Conservation (phyloP, 108 stramenopile genomes). For the Nannochloropsis salina region DNA sequence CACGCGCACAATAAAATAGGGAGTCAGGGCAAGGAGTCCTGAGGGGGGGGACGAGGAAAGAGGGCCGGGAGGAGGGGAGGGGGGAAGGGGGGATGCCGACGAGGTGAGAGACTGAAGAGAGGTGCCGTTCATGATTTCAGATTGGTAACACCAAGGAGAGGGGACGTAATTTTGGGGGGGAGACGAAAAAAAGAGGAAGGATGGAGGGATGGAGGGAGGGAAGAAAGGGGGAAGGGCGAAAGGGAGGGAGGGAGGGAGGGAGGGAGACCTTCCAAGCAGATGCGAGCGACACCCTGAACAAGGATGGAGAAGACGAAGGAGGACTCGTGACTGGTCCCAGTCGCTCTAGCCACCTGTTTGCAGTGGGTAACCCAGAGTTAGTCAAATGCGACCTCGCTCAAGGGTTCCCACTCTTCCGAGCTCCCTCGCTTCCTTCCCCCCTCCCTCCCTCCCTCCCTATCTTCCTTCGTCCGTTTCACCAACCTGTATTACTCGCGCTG, state of each 20-base stretch:
- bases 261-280: not conserved
- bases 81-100: not conserved
- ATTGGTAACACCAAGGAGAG: not conserved
- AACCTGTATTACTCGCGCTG: conserved; percentile 35
- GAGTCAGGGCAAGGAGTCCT: too few relatives aligned
- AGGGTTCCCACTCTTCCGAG: not conserved
- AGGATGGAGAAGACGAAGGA: not conserved
- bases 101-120: too few relatives aligned
- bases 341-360: not conserved
- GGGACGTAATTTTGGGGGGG: too few relatives aligned
- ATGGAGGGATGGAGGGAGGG: not conserved
- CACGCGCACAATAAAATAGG: not conserved
- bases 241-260: not conserved
- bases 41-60: not conserved
- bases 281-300: not conserved
- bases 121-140: not conserved
- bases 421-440: not conserved
- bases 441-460: not conserved
- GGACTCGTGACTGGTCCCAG: not conserved
- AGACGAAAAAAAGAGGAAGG: not conserved
- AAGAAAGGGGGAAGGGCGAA: not conserved
- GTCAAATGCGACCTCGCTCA: not conserved
- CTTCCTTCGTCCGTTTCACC: conserved; percentile 22
- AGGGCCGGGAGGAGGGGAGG: not conserved
- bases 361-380: conserved; percentile 26